These are phyloP conservation scores for Metschnikowia lochheadii DNA, from an alignment of 805 yeast genomes.

Conservation along the genomic window DNA sequence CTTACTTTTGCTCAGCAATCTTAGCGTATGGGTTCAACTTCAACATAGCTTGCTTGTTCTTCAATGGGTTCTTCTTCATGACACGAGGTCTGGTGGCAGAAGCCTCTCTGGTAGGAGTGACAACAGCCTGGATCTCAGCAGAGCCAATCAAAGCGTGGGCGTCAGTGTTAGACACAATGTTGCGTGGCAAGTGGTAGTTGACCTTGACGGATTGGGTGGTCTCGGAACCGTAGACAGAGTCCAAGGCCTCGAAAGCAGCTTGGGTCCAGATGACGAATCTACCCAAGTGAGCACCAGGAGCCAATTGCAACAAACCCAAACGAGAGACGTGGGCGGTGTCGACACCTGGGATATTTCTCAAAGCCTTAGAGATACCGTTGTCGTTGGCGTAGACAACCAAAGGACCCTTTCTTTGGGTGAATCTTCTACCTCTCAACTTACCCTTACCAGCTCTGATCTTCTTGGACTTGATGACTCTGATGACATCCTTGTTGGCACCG, in stretches of 20 bases:
- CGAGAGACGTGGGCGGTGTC: slow-evolving; percentile 91
- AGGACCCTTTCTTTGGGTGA: slow-evolving; percentile 99
- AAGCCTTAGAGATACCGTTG: slow-evolving; percentile 96
- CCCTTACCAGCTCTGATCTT: slow-evolving; percentile 99
- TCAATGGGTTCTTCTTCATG: slow-evolving; percentile 82
- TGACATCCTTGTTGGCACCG: slow-evolving; percentile 98
- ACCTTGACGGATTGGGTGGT: slow-evolving; percentile 78
- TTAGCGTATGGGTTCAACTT: slow-evolving; percentile 99
- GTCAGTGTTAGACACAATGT: slow-evolving; percentile 94
- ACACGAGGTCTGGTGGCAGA: slow-evolving; percentile 97
- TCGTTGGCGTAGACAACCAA: slow-evolving; percentile 97
- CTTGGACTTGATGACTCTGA: slow-evolving; percentile 97
- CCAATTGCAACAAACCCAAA: slow-evolving; percentile 94
- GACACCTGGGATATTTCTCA: slow-evolving; percentile 99
- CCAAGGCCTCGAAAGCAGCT: slow-evolving; percentile 94
- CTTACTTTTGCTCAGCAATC: slow-evolving; percentile 88
- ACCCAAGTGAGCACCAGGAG: slow-evolving; percentile 99
- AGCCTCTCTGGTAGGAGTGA: slow-evolving; percentile 94
- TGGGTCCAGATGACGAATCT: slow-evolving; percentile 99
- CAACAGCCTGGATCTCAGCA: slow-evolving; percentile 96
- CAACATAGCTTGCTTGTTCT: slow-evolving; percentile 97
- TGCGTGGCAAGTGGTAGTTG: slow-evolving; percentile 87
- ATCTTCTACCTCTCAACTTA: slow-evolving; percentile 99
- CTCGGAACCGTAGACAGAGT: slow-evolving; percentile 95
- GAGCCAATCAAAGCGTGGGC: slow-evolving; percentile 97